Base-by-base conservation (phyloP, 75 land plant genomes). In the Pseudotsuga menziesii region DNA sequence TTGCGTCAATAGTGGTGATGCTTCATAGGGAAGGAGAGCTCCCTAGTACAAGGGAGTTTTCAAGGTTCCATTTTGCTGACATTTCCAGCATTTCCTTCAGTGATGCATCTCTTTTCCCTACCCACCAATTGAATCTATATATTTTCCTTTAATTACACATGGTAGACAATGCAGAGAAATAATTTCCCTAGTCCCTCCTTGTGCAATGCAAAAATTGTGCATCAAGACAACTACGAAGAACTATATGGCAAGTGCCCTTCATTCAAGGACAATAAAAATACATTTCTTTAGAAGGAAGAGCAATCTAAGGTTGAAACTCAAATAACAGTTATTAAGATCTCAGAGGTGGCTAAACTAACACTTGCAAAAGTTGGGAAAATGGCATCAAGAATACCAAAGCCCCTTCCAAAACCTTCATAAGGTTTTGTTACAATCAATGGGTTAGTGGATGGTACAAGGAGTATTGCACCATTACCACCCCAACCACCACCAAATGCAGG, bases 371-470 rank as follows among this genome's bases (percentile, higher is more conserved):
- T 86, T 8, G 85, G 78, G 78, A 87, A 85, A 44, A 83, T 94
- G 19, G 84, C 25, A n/a, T 86, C 92, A 60, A 69, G 95, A 23
- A 83, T 85, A 63, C 91, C 95, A 39, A 92, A 87, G 61, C 98
- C 98, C 6, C 95, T 95, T 29, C 98, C 98, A 12, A 84, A 74
- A 58, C 89, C 87, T 32, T 79, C 84, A 1, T 72, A 76, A n/a
- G 36, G 78, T 20, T 20, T 80, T 52, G 15, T 75, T 23, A 29
- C 83, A 29, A 62, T 81, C 5, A 54, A 57, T 3, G 23, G 48
- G 11, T 26, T 76, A 23, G 56, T 35, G 35, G 41, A 70, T 52
- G 57, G 4, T 12, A 17, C 29, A 48, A 78, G 55, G 26, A 73
- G 29, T 12, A 62, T 62, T 22, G 72, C 72, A 23, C 41, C 54